phyloP scores from a whole-genome alignment of 2,329 filamentous ascomycete genomes.

The Aspergillus latus region DNA sequence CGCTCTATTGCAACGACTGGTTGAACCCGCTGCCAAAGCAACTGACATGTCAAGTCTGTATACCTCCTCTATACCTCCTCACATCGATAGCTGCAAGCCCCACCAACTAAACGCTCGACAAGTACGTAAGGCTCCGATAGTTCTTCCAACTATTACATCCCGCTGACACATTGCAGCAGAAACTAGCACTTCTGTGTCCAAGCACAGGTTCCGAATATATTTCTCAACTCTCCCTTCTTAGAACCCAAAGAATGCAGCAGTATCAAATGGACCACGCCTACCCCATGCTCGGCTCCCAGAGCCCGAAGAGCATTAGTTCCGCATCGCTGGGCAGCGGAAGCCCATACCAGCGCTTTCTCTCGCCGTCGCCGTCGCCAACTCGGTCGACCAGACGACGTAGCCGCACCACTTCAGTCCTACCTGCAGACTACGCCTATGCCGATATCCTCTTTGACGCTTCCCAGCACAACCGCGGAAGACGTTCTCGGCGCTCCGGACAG shows the following conservation, averaged over 20 bases:
- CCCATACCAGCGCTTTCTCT: constrained; percentile 30
- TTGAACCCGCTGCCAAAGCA: neutral
- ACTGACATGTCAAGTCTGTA: neutral
- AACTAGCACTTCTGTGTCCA: neutral
- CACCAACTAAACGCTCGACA: constrained; percentile 12
- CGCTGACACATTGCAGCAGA: constrained; percentile 16
- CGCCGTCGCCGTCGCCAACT: constrained; percentile 24
- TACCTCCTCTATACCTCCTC: neutral
- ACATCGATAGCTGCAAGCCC: constrained; percentile 12
- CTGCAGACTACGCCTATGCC: constrained; percentile 22
- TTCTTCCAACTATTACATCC: constrained; percentile 17
- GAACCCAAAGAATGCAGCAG: neutral
- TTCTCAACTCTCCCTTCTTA: neutral
- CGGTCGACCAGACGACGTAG: constrained; percentile 19
- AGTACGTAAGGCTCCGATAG: constrained; percentile 22
- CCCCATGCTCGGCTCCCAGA: constrained; percentile 18
- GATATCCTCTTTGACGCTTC: constrained; percentile 26
- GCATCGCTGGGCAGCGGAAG: constrained; percentile 22
- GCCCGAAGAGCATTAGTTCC: constrained; percentile 16
- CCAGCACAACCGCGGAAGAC: constrained; percentile 21
- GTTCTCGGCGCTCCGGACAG: constrained; percentile 13
- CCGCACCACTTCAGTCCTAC: constrained; percentile 26
- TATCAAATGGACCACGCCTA: constrained; percentile 15
- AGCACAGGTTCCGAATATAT: neutral
- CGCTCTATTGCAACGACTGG: neutral